Base-by-base conservation (phyloP, 78 protist species). In the Tieghemostelium lacteum region DNA sequence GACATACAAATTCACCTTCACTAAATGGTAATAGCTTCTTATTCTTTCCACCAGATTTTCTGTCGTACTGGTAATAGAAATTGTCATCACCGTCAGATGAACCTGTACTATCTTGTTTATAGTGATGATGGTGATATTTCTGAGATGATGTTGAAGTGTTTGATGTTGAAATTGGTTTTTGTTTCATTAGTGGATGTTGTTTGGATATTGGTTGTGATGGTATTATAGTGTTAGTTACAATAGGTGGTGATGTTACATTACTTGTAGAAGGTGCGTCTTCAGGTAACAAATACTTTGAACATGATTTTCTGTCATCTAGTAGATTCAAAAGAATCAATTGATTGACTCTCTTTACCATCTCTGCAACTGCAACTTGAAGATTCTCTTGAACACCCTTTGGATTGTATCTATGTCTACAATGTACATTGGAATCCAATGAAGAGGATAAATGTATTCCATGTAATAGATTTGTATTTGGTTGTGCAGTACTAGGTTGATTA, bases 281-380 rank as follows among this genome's bases (percentile, higher is more conserved):
- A 19, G 74, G 71, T 28, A 88, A 52, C 52, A 88, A 66, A 22
- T 75, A 31, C 16, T 86, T 70, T 54, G 75, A 61, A 34, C 76
- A 62, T 24, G 87, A 69, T 60, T 67, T 62, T 20, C 45, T 28
- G 2, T 88, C 87, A 36, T 75, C 83, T 14, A 88, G 31, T 75
- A 75, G 87, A 45, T 73, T 73, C 3, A 88, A 40, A 10, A 88
- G 49, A 1, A 88, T 75, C 75, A 88, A 31, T 63, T 77, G 85
- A 50, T 88, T 88, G 50, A 88, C 87, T 31, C 93, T 17, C 40
- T 37, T 34, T 2, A 83, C 60, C 22, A 83, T 62, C 6, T 83
- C 77, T 1, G 72, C 78, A 34, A 83, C 24, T 2, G 66, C 29
- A 5, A 70, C 4, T 19, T 52, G 22, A 2, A 83, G 36, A 10